Evolutionary conservation across 2,329 filamentous ascomycete species (phyloP), one percentile per base, ranked within the genome.

Genomic region (Fragosphaeria purpurea): DNA sequence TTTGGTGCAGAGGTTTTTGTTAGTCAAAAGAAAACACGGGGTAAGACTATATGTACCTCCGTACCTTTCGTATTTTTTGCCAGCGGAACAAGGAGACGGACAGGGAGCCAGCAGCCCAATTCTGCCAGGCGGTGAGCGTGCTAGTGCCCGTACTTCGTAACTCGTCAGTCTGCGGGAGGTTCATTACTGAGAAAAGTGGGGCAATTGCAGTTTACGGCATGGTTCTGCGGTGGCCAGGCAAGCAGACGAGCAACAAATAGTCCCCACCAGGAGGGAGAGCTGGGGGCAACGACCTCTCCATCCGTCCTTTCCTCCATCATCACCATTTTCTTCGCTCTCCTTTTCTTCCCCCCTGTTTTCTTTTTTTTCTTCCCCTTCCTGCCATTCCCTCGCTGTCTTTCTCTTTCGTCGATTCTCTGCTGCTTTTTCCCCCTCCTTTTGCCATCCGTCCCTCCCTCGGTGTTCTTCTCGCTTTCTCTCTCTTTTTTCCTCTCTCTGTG

Each of bases 121-220:
- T 56, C 55, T 56, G 55, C 53, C 56, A 41, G 54, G 55, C 56
- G 55, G 56, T 57, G 41, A 51, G 50, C 22, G 30, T 8, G 13
- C 11, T 22, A 39, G 34, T 33, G 30, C 22, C 22, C 22, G 22
- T 22, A 22, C 22, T 22, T 22, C 22, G 22, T 22, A 22, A 22
- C 22, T 22, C 22, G 3, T 22, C 22, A 22, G 3, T 22, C 22
- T 22, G 22, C 22, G 22, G 22, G 22, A 48, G 39, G 48, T 35
- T 37, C 35, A 44, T 48, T 37, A 47, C 37, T 37, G 37, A 41
- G 11, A 53, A 56, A 52, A 54, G 47, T 44, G 54, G 55, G 43
- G 47, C 52, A 4, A 2, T 30, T 41, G 34, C 50, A 44, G 41
- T 52, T 50, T 53, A 44, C 44, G 49, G 50, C 50, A 47, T 49